phyloP scores from a whole-genome alignment of 2,329 filamentous ascomycete genomes.

The Ophiocordyceps camponoti-floridani region DNA sequence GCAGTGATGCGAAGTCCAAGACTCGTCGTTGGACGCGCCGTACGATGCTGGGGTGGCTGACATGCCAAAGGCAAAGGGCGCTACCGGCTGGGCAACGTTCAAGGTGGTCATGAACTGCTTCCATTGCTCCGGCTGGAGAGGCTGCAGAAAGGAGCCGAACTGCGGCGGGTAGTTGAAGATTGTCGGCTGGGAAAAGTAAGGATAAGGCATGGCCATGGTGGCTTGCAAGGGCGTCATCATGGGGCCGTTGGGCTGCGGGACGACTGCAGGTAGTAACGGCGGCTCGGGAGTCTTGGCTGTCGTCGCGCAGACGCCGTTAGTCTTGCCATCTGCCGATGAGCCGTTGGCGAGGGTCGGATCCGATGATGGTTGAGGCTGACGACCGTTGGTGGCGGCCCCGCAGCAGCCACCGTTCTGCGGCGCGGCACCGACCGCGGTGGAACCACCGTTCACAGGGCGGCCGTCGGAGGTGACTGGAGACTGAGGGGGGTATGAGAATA shows the following conservation, averaged over 20 bases:
- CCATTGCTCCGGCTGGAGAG: conserved; percentile 35
- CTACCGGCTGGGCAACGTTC: conserved; percentile 16
- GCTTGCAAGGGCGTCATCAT: conserved; percentile 19
- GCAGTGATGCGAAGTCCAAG: conserved; percentile 27
- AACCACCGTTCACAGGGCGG: conserved; percentile 7
- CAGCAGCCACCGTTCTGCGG: conserved; percentile 6
- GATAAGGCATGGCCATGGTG: conserved; percentile 17
- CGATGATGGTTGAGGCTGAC: background rate
- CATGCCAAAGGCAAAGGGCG: conserved; percentile 11
- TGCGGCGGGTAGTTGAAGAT: conserved; percentile 34
- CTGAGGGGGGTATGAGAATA: conserved; percentile 13
- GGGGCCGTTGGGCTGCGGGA: conserved; percentile 8
- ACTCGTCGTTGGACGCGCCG: conserved; percentile 1
- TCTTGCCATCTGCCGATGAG: conserved; percentile 4
- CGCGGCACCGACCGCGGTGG: conserved; percentile 1
- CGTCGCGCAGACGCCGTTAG: conserved; percentile 14
- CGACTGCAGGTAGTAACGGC: conserved; percentile 2
- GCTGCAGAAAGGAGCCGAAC: conserved; percentile 36
- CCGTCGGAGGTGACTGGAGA: conserved; percentile 6
- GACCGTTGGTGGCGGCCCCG: conserved; percentile 5
- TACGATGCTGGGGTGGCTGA: conserved; percentile 6
- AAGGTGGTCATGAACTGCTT: conserved; percentile 25
- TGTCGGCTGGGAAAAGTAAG: conserved; percentile 23
- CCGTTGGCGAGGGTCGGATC: conserved; percentile 4
- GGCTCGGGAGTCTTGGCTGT: conserved; percentile 6